These are phyloP conservation scores for Acorus calamus DNA, from an alignment of 106 monocot species.

Conservation along the genomic window DNA sequence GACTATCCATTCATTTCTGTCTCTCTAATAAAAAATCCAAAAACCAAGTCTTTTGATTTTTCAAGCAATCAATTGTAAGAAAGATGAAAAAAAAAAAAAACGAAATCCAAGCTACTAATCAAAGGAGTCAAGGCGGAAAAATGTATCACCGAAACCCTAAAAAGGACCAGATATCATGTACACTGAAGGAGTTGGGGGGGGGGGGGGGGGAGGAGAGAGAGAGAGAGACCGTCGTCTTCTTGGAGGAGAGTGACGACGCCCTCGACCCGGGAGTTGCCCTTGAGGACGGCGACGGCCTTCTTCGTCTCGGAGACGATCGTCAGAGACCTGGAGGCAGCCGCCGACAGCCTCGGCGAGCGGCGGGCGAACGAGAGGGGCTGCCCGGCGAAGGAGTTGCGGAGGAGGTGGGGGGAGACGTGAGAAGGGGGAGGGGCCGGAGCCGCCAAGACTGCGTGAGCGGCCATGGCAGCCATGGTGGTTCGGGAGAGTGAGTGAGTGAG, in stretches of 20 bases:
- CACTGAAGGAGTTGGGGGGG: not conserved
- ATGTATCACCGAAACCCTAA: not conserved
- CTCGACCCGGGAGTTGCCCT: conserved; percentile 61
- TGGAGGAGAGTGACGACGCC: conserved; percentile 70
- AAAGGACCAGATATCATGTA: not conserved
- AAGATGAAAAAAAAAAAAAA: not conserved
- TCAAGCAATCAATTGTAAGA: too few relatives aligned
- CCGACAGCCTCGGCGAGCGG: not conserved
- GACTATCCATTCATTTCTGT: too few relatives aligned
- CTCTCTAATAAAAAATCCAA: too few relatives aligned
- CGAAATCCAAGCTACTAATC: not conserved
- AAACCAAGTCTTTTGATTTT: too few relatives aligned
- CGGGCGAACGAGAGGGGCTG: conserved; percentile 7
- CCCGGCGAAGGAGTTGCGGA: conserved; percentile 2
- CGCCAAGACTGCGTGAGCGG: conserved; percentile 29
- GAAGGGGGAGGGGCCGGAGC: not conserved
- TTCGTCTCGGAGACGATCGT: conserved; percentile 35
- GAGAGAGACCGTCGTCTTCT: conserved; percentile 45
- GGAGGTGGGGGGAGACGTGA: conserved; percentile 27
- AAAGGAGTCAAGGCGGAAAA: not conserved
- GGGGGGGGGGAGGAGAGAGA: not conserved
- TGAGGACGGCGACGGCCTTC: conserved; percentile 81
- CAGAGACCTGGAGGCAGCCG: conserved; percentile 9
- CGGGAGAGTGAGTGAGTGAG: too few relatives aligned
- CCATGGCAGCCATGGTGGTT: conserved; percentile 20